Evolutionary conservation across 2,329 filamentous ascomycete genomes (phyloP).

Genomic region (Apiospora hydei): DNA sequence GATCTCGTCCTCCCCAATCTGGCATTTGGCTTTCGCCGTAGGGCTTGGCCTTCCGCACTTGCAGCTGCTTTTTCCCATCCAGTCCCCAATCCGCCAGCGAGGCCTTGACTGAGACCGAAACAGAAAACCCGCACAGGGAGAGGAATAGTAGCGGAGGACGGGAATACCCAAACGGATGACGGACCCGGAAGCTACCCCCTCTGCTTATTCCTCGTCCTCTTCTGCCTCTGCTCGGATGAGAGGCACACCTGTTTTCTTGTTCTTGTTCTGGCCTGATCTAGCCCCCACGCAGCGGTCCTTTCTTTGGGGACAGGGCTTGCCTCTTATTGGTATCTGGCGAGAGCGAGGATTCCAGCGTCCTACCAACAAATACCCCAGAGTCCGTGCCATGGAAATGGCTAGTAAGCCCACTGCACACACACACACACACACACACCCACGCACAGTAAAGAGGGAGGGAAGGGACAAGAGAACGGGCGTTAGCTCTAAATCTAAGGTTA

Average conservation of each 20-base stretch:
- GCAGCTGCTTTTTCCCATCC: background rate
- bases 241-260: background rate
- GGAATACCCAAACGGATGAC: background rate
- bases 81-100: background rate
- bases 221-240: background rate
- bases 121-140: background rate
- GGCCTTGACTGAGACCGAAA: background rate
- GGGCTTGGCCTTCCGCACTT: slow-evolving; percentile 17
- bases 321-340: background rate
- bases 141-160: background rate
- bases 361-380: background rate
- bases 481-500: slow-evolving; percentile 18
- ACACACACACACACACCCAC: no score
- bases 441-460: background rate
- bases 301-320: background rate
- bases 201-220: background rate
- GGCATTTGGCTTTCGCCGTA: slow-evolving; percentile 8
- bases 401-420: background rate
- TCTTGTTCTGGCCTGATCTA: slow-evolving; percentile 3
- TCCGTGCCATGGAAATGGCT: background rate
- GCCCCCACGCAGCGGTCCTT: background rate
- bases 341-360: background rate
- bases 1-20: background rate
- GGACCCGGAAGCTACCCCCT: background rate
- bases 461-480: background rate